phyloP scores from a whole-genome alignment of 2,329 filamentous ascomycete species.

The Trichoderma polysporum region DNA sequence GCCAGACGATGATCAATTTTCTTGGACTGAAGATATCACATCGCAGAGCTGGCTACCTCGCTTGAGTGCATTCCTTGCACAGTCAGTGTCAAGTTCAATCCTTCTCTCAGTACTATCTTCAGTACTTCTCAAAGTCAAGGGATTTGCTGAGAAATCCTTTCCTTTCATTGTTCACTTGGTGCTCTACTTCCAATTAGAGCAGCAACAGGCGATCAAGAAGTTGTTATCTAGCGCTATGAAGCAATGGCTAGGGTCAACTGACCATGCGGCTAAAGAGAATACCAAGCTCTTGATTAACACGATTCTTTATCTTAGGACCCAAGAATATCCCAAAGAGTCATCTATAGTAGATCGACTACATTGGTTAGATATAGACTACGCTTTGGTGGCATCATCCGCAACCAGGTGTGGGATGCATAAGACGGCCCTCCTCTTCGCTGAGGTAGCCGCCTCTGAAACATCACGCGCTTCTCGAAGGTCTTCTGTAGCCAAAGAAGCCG shows the following conservation, averaged over 20 bases:
- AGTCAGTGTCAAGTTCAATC: conserved; percentile 59
- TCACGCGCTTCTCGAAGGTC: conserved; percentile 64
- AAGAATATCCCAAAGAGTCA: conserved; percentile 69
- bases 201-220: conserved; percentile 58
- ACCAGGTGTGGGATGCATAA: conserved; percentile 81
- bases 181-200: conserved; percentile 65
- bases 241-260: conserved; percentile 55
- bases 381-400: conserved; percentile 68
- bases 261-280: conserved; percentile 54
- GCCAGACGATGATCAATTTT: conserved; percentile 24
- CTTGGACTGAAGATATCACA: conserved; percentile 42
- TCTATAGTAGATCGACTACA: conserved; percentile 75
- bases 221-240: conserved; percentile 65
- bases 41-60: conserved; percentile 59
- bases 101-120: conserved; percentile 68
- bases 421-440: conserved; percentile 78
- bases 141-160: conserved; percentile 71
- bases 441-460: conserved; percentile 63
- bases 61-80: conserved; percentile 61
- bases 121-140: conserved; percentile 63
- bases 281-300: conserved; percentile 72
- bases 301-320: conserved; percentile 84
- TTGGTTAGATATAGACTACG: conserved; percentile 85
- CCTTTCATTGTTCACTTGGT: conserved; percentile 85
- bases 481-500: conserved; percentile 53